A percentile compares a stretch with the other conserved stretches of the same genome.
Evolutionary conservation across 441 rosid genomes (phyloP).

Genomic region (Erodium trifolium): DNA sequence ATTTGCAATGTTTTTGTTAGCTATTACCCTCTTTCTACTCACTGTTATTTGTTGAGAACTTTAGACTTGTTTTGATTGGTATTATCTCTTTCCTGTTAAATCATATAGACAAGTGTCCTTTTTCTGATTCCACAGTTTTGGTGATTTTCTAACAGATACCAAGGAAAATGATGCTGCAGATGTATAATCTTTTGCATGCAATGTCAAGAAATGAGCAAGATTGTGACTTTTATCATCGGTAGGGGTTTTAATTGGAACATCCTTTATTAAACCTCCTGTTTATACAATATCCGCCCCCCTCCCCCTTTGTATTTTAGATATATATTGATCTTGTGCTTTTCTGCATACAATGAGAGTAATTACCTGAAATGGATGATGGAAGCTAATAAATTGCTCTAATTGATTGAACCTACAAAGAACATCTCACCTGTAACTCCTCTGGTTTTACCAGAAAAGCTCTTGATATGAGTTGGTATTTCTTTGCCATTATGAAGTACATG

Average conservation of each 20-base stretch:
- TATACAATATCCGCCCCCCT: not conserved
- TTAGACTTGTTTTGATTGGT: not conserved
- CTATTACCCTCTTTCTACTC: constrained; percentile 1
- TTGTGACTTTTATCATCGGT: constrained; percentile 99
- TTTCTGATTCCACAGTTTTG: constrained; percentile 20
- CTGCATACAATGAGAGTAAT: not conserved
- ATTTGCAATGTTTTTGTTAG: constrained; percentile 10
- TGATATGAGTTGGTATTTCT: not conserved
- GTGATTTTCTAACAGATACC: constrained; percentile 59
- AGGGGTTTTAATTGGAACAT: constrained; percentile 23
- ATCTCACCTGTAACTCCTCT: not conserved
- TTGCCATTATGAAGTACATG: not conserved
- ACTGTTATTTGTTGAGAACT: constrained; percentile 20
- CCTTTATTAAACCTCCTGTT: constrained; percentile 1
- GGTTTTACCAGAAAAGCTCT: not conserved
- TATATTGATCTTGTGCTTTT: not conserved
- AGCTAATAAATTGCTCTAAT: not conserved
- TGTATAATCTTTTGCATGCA: constrained; percentile 90
- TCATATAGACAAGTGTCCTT: not conserved
- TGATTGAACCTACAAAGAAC: not conserved
- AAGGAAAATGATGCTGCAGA: constrained; percentile 95
- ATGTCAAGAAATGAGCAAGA: constrained; percentile 88
- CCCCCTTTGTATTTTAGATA: not conserved
- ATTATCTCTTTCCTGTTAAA: constrained; percentile 1
- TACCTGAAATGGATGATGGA: not conserved